A percentile compares a stretch with the other conserved stretches of the same genome.
Conservation (phyloP, 2,329 filamentous ascomycete genomes). For the Alternaria conjuncta region DNA sequence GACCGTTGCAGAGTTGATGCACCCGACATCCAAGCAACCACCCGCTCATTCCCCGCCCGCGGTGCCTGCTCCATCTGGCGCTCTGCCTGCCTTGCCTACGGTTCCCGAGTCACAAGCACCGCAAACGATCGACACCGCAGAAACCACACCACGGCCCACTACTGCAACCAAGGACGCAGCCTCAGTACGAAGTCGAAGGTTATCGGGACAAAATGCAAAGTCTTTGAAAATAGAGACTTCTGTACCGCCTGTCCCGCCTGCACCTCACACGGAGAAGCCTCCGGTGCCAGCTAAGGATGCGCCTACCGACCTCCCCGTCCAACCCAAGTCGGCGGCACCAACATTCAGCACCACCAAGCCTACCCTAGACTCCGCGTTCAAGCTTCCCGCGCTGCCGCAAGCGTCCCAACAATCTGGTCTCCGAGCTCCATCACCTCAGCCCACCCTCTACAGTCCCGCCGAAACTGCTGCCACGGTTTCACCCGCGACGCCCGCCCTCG, state of each 20-base stretch:
- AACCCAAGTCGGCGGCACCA: conserved; percentile 47
- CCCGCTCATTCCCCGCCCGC: conserved; percentile 38
- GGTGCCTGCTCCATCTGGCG: conserved; percentile 38
- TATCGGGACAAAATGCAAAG: conserved; percentile 81
- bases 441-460: conserved; percentile 48
- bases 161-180: conserved; percentile 35
- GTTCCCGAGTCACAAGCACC: conserved; percentile 40
- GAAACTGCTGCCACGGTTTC: conserved; percentile 52
- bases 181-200: conserved; percentile 73
- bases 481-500: conserved; percentile 45
- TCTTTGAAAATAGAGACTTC: conserved; percentile 88
- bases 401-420: conserved; percentile 32
- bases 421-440: conserved; percentile 40
- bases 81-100: conserved; percentile 36
- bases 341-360: conserved; percentile 36
- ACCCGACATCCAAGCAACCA: conserved; percentile 47
- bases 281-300: conserved; percentile 40
- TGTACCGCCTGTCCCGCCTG: conserved; percentile 44
- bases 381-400: conserved; percentile 42
- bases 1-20: conserved; percentile 71
- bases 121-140: conserved; percentile 30
- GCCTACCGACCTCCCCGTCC: conserved; percentile 38
- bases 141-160: conserved; percentile 36
- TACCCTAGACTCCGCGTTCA: conserved; percentile 37
- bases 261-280: conserved; percentile 46